These are phyloP conservation scores for Diaporthe nobilis DNA, from an alignment of 2,329 filamentous ascomycete genomes.

Conservation along the genomic window DNA sequence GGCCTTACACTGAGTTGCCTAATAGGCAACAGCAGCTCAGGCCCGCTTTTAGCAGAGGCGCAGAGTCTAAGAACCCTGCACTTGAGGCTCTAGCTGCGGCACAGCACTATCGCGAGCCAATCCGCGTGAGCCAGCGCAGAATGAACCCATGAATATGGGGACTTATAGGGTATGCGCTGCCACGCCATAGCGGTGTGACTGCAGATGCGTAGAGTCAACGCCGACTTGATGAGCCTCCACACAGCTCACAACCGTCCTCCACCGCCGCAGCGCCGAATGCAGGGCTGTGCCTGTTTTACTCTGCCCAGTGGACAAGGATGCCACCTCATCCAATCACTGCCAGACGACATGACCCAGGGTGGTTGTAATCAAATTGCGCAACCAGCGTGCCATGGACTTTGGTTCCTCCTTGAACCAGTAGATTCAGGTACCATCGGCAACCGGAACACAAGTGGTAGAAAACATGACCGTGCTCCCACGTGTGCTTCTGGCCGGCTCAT, in stretches of 20 bases:
- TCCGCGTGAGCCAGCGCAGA: slow-evolving; percentile 5
- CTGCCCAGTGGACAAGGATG: no score
- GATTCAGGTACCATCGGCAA: neutral
- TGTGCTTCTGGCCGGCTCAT: neutral
- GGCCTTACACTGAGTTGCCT: neutral
- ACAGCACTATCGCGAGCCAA: slow-evolving; percentile 2
- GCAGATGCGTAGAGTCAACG: neutral
- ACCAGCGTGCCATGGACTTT: neutral
- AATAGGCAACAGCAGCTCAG: slow-evolving; percentile 19
- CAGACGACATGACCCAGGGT: neutral
- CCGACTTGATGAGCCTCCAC: neutral
- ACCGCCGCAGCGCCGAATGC: neutral
- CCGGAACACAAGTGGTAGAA: neutral
- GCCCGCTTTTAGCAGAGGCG: neutral
- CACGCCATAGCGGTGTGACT: slow-evolving; percentile 20
- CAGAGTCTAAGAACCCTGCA: neutral
- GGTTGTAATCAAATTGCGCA: neutral
- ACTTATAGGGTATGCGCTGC: neutral
- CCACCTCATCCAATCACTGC: no score
- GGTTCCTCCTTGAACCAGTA: neutral
- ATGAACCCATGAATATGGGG: neutral
- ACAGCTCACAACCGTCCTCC: neutral
- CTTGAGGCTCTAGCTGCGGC: slow-evolving; percentile 9
- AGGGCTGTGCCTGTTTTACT: neutral
- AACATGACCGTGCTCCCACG: neutral